Conservation (phyloP, 768 basidiomycete species). For the Amanita thiersii region DNA sequence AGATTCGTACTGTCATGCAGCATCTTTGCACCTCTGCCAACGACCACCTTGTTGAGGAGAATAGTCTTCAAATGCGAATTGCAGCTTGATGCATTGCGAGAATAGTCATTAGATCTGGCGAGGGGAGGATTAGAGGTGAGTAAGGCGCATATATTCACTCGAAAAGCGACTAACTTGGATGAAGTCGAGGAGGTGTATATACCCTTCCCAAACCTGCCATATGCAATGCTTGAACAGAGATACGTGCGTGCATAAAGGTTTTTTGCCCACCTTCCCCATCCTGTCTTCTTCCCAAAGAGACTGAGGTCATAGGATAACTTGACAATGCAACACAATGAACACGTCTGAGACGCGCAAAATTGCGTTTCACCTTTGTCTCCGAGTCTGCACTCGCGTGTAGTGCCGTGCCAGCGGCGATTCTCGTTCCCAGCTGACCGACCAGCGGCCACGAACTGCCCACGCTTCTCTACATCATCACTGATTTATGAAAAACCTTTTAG, state of each 20-base stretch:
- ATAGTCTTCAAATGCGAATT: slow-evolving; percentile 53
- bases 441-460: slow-evolving; percentile 46
- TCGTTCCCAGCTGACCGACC: slow-evolving; percentile 61
- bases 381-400: slow-evolving; percentile 53
- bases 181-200: slow-evolving; percentile 74
- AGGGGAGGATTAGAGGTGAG: not conserved
- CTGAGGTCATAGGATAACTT: slow-evolving; percentile 56
- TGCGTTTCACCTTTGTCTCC: slow-evolving; percentile 52
- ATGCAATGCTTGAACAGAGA: not conserved
- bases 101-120: slow-evolving; percentile 65
- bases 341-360: slow-evolving; percentile 48
- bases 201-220: slow-evolving; percentile 53
- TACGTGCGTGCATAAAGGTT: slow-evolving; percentile 6
- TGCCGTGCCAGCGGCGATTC: slow-evolving; percentile 72
- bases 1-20: slow-evolving; percentile 46
- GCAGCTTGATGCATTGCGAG: slow-evolving; percentile 37
- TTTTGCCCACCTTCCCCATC: slow-evolving; percentile 52
- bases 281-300: slow-evolving; percentile 61
- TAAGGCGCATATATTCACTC: not conserved
- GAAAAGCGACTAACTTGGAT: slow-evolving; percentile 42
- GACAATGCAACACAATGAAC: slow-evolving; percentile 58
- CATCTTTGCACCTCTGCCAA: slow-evolving; percentile 64
- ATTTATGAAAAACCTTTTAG: not conserved
- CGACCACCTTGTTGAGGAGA: slow-evolving; percentile 67
- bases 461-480: slow-evolving; percentile 48